Conservation (phyloP, 116 monocot genomes). For the Dioscorea cayenensis region DNA sequence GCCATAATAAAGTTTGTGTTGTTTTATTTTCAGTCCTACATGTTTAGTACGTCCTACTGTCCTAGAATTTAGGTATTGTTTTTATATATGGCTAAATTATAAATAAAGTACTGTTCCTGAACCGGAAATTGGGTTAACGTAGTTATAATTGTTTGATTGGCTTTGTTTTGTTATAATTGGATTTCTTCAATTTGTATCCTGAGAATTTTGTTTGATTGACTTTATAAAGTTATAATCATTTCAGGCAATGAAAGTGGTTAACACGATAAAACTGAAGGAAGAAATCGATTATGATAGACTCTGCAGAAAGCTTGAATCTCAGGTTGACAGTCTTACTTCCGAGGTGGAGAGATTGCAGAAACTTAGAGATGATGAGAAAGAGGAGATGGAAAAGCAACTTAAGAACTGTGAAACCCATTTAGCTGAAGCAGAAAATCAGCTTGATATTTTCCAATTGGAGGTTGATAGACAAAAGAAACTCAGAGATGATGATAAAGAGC, state of each 20-base stretch:
- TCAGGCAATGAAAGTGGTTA: conserved; percentile 88
- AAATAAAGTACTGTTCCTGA: neutral
- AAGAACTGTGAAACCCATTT: conserved; percentile 36
- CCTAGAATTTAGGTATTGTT: no score
- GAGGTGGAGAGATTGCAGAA: conserved; percentile 67
- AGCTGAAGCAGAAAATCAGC: conserved; percentile 22
- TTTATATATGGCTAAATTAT: no score
- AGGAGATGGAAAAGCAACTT: conserved; percentile 32
- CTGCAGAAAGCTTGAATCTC: conserved; percentile 53
- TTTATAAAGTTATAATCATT: neutral
- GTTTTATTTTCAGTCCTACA: neutral
- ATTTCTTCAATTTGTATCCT: neutral
- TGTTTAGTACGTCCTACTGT: neutral
- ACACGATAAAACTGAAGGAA: conserved; percentile 69
- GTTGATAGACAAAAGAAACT: conserved; percentile 56
- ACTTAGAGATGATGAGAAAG: conserved; percentile 48
- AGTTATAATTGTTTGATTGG: neutral
- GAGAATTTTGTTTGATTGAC: neutral
- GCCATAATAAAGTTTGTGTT: neutral
- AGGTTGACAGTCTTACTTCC: conserved; percentile 54
- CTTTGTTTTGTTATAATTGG: neutral
- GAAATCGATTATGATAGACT: conserved; percentile 84
- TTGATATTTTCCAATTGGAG: neutral
- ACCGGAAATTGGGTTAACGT: neutral
- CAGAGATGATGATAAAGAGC: conserved; percentile 47